These are phyloP conservation scores for Euphorbia tirucalli DNA, from an alignment of 345 rosid species.

Conservation along the genomic window DNA sequence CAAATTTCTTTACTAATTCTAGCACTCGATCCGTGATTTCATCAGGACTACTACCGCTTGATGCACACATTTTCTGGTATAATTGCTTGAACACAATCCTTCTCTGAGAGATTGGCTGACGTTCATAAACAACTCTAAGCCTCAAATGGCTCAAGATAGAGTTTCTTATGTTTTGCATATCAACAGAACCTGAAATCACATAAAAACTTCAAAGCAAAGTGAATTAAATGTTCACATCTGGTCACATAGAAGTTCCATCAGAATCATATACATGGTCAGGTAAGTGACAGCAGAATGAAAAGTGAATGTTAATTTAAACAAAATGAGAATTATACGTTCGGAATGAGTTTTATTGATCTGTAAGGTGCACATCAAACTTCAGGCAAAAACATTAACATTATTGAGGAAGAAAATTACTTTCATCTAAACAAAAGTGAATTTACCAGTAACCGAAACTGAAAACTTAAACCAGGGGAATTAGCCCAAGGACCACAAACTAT, in stretches of 20 bases:
- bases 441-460: no score
- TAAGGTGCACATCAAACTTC: neutral
- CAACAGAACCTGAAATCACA: constrained; percentile 17
- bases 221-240: neutral
- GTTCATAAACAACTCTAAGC: constrained; percentile 30
- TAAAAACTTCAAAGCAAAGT: neutral
- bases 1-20: constrained; percentile 52
- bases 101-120: constrained; percentile 7
- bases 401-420: no score
- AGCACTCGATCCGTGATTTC: constrained; percentile 44
- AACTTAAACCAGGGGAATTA: no score
- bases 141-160: constrained; percentile 47
- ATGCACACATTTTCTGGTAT: constrained; percentile 30
- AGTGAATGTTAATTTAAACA: neutral
- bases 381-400: neutral
- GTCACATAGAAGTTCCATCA: neutral
- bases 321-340: neutral
- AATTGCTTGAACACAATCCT: constrained; percentile 27
- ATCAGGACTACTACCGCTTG: constrained; percentile 25
- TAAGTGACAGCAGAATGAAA: neutral
- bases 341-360: neutral
- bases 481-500: no score
- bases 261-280: neutral
- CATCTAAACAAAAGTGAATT: no score
- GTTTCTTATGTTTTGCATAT: constrained; percentile 43